These are phyloP conservation scores for Gonium pectorale DNA, from an alignment of 139 green algal species.

Conservation along the genomic window DNA sequence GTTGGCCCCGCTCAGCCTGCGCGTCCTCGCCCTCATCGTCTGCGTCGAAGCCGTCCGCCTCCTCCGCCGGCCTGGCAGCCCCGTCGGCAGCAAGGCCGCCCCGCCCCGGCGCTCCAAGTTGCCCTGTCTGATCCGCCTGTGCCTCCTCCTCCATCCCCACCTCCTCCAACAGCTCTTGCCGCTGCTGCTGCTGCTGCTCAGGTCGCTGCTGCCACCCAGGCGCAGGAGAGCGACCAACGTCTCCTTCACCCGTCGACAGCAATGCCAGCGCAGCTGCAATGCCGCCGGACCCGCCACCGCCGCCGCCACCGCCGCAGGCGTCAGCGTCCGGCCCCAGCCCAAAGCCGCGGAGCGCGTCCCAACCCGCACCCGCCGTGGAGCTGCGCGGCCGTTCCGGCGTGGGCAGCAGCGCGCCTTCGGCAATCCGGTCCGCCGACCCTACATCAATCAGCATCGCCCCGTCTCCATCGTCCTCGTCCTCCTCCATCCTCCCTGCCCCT, in stretches of 20 bases:
- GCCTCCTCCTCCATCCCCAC: not conserved
- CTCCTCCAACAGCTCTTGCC: not conserved
- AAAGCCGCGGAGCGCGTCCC: slow-evolving; percentile 26
- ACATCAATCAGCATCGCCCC: slow-evolving; percentile 33
- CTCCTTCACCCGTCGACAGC: not conserved
- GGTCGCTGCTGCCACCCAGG: not conserved
- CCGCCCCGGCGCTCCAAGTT: not conserved
- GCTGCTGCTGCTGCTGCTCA: not conserved
- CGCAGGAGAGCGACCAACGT: not conserved
- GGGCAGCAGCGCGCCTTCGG: slow-evolving; percentile 27
- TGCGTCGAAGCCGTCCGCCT: slow-evolving; percentile 31
- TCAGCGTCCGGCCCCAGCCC: not conserved
- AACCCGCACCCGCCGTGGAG: not conserved
- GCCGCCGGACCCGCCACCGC: not conserved
- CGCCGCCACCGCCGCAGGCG: not conserved
- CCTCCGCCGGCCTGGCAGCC: not conserved
- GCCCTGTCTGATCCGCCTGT: not conserved
- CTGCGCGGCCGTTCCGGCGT: not conserved
- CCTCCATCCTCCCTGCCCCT: not conserved
- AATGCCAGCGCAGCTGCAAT: not conserved
- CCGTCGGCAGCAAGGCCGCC: not conserved
- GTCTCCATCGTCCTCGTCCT: not conserved
- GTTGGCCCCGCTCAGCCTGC: not conserved
- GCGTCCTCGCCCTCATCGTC: slow-evolving; percentile 35
- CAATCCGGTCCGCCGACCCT: not conserved